These are phyloP conservation scores for Zopfochytrium polystomum DNA, from an alignment of 371 early-diverging fungal genomes.

Conservation along the genomic window DNA sequence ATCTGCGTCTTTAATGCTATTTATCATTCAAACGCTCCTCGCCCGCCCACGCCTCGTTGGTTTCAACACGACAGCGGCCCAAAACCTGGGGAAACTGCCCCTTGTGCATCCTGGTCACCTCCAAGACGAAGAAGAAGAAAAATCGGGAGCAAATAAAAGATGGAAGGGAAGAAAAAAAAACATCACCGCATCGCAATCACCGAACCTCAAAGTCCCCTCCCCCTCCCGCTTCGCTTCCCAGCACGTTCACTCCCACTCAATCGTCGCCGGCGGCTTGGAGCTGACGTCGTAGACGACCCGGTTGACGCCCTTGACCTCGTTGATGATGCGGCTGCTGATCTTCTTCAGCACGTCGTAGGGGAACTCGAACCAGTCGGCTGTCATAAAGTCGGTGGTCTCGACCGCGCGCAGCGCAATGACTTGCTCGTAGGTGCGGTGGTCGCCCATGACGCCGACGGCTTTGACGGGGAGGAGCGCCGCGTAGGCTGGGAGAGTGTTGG, in stretches of 20 bases:
- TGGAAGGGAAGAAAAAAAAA: too few relatives aligned
- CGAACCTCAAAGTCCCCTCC: too few relatives aligned
- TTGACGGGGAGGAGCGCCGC: constrained; percentile 91
- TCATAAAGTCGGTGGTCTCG: constrained; percentile 95
- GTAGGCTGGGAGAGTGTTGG: constrained; percentile 68
- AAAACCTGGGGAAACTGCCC: too few relatives aligned
- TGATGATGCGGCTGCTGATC: constrained; percentile 91
- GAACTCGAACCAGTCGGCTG: constrained; percentile 92
- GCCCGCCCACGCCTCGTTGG: too few relatives aligned
- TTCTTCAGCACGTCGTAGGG: constrained; percentile 83
- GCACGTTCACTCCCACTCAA: constrained; percentile 79
- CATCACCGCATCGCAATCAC: too few relatives aligned
- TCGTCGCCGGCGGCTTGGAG: constrained; percentile 95
- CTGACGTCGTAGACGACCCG: constrained; percentile 92
- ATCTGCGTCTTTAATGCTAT: too few relatives aligned
- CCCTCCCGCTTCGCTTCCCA: too few relatives aligned
- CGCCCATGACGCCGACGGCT: constrained; percentile 98
- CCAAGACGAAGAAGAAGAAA: too few relatives aligned
- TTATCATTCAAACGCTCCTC: too few relatives aligned
- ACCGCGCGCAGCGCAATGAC: constrained; percentile 95
- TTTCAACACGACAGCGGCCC: too few relatives aligned
- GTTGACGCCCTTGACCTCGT: constrained; percentile 97
- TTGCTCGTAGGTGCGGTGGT: constrained; percentile 96
- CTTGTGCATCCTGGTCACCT: too few relatives aligned
- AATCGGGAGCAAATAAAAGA: too few relatives aligned